Conservation (phyloP, 208 protist species). For the Wallacemonas sp. region DNA sequence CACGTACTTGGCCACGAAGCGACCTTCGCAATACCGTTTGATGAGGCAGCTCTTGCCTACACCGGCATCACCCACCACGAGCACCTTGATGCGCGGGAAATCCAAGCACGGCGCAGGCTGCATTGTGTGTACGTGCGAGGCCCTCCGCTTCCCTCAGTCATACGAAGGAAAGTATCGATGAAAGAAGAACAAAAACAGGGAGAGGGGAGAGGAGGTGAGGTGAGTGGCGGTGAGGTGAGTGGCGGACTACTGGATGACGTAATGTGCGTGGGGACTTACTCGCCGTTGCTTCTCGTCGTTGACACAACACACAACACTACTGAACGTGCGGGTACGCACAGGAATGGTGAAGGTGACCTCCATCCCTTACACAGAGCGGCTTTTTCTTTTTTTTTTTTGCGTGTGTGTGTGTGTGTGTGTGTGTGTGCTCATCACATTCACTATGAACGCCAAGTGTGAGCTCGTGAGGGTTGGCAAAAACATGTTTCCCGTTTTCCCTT, state of each 20-base stretch:
- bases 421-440: too few relatives aligned
- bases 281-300: too few relatives aligned
- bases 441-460: too few relatives aligned
- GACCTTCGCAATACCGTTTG: conserved; percentile 96
- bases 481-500: background rate
- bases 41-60: conserved; percentile 96
- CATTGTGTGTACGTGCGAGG: background rate
- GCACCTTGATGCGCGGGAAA: conserved; percentile 85
- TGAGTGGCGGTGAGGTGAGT: too few relatives aligned
- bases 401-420: background rate
- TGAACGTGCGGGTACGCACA: too few relatives aligned
- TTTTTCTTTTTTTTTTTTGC: background rate
- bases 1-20: conserved; percentile 96
- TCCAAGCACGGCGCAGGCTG: conserved; percentile 15
- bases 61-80: conserved; percentile 84
- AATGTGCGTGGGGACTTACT: too few relatives aligned
- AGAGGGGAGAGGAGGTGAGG: background rate
- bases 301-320: too few relatives aligned
- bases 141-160: background rate
- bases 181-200: conserved; percentile 7
- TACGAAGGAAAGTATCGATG: background rate
- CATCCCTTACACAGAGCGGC: too few relatives aligned
- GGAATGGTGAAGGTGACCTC: too few relatives aligned
- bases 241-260: too few relatives aligned
- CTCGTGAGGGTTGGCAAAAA: background rate